Conservation (phyloP, 352 stramenopile species). For the Aphanomyces euteiches region DNA sequence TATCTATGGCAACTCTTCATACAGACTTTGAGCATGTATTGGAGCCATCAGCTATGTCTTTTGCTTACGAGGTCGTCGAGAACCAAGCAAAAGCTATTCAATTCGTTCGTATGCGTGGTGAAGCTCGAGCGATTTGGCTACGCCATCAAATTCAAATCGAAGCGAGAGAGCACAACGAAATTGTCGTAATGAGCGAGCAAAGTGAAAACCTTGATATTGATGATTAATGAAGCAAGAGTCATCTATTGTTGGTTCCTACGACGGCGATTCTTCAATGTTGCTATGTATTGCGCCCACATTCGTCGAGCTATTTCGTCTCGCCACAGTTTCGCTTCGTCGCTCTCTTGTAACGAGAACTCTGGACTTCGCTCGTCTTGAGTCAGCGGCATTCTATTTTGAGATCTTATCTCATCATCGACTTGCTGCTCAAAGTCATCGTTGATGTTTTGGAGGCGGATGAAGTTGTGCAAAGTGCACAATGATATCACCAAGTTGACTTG, state of each 20-base stretch:
- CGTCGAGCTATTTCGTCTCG: background rate
- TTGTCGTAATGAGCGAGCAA: no score
- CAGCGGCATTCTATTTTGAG: background rate
- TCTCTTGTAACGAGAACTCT: background rate
- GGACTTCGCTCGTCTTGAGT: background rate
- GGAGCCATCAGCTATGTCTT: constrained; percentile 1
- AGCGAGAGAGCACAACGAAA: no score
- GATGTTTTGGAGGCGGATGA: background rate
- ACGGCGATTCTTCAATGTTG: background rate
- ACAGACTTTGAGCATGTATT: background rate
- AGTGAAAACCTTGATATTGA: no score
- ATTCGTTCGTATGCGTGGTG: constrained; percentile 4
- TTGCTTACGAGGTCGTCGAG: constrained; percentile 4
- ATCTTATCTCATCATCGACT: background rate
- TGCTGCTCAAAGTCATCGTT: background rate
- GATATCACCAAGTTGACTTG: background rate
- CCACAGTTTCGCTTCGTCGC: background rate
- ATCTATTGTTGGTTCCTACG: background rate
- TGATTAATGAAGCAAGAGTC: background rate
- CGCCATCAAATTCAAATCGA: background rate
- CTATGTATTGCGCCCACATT: background rate
- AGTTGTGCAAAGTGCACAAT: background rate
- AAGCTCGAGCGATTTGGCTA: background rate
- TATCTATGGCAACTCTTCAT: background rate
- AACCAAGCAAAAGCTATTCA: background rate